A percentile compares a stretch with the other conserved stretches of the same genome.
phyloP scores from a whole-genome alignment of 1,284 basidiomycete species.

The Mycena sp. region DNA sequence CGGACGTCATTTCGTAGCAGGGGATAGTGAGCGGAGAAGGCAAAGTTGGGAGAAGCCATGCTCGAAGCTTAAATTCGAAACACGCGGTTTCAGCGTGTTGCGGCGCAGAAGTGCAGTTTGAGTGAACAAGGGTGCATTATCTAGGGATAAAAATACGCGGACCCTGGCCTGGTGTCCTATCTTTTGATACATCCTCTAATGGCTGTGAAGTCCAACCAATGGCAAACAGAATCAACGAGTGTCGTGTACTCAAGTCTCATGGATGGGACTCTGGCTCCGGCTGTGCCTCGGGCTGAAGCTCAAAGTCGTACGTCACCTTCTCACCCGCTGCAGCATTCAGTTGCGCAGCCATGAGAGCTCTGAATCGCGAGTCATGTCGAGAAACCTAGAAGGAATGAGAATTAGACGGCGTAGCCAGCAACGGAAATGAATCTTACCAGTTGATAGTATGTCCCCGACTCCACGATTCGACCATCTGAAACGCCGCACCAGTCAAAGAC shows the following conservation, averaged over 20 bases:
- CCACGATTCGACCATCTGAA: slow-evolving; percentile 81
- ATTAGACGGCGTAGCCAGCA: neutral
- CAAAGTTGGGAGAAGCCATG: neutral
- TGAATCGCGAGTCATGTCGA: slow-evolving; percentile 78
- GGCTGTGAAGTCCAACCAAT: neutral
- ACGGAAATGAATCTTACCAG: slow-evolving; percentile 62
- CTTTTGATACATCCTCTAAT: slow-evolving; percentile 28
- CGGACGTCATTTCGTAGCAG: slow-evolving; percentile 5
- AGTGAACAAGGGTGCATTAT: slow-evolving; percentile 18
- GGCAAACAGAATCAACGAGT: no score
- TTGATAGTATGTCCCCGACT: slow-evolving; percentile 86
- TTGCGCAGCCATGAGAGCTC: slow-evolving; percentile 88
- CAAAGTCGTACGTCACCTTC: slow-evolving; percentile 21
- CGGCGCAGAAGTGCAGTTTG: slow-evolving; percentile 3
- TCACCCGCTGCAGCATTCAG: slow-evolving; percentile 62
- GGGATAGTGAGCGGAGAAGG: neutral
- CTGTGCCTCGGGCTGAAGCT: neutral
- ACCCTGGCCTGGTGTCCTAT: slow-evolving; percentile 5
- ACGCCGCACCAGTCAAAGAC: neutral
- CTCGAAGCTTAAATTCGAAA: slow-evolving; percentile 4
- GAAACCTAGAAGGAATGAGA: slow-evolving; percentile 55
- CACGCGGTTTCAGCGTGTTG: slow-evolving; percentile 28
- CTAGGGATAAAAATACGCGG: slow-evolving; percentile 22
- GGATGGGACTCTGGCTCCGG: neutral
- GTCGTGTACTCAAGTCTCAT: neutral